Conservation (phyloP, 2,329 filamentous ascomycete genomes). For the Fusarium domesticum region DNA sequence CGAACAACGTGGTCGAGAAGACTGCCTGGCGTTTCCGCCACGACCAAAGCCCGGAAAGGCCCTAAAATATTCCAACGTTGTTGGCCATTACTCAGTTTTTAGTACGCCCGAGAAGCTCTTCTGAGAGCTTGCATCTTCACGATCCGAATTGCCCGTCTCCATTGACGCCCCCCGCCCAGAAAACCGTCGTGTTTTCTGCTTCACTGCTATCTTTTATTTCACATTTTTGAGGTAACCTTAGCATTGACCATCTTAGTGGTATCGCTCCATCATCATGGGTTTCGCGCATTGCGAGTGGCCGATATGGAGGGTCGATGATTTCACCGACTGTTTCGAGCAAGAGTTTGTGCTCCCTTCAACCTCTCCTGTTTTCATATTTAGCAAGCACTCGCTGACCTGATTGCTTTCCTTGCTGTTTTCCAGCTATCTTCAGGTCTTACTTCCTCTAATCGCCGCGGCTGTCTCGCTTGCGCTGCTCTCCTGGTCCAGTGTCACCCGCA, state of each 20-base stretch:
- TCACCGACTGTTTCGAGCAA: conserved; percentile 60
- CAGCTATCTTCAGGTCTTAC: conserved; percentile 59
- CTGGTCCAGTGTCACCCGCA: conserved; percentile 54
- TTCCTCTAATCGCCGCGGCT: conserved; percentile 70
- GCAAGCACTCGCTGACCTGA: conserved; percentile 10
- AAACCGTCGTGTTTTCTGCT: conserved; percentile 8
- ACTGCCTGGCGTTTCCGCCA: conserved; percentile 9
- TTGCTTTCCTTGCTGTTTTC: conserved; percentile 3
- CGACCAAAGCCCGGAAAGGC: conserved; percentile 9
- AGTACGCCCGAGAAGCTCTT: neutral
- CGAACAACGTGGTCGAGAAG: neutral
- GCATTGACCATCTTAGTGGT: conserved; percentile 8
- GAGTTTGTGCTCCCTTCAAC: conserved; percentile 53
- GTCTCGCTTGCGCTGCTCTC: conserved; percentile 68
- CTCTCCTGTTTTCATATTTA: neutral
- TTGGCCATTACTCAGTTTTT: neutral
- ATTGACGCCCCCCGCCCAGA: conserved; percentile 1
- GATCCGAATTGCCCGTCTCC: neutral
- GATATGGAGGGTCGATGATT: conserved; percentile 62
- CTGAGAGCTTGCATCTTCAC: neutral
- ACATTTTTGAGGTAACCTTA: conserved; percentile 16
- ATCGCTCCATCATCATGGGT: conserved; percentile 37
- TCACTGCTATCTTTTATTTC: conserved; percentile 10
- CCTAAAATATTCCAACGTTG: neutral
- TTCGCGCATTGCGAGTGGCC: conserved; percentile 56